These are phyloP conservation scores for Claviceps sp. DNA, from an alignment of 2,329 filamentous ascomycete genomes.

Conservation along the genomic window DNA sequence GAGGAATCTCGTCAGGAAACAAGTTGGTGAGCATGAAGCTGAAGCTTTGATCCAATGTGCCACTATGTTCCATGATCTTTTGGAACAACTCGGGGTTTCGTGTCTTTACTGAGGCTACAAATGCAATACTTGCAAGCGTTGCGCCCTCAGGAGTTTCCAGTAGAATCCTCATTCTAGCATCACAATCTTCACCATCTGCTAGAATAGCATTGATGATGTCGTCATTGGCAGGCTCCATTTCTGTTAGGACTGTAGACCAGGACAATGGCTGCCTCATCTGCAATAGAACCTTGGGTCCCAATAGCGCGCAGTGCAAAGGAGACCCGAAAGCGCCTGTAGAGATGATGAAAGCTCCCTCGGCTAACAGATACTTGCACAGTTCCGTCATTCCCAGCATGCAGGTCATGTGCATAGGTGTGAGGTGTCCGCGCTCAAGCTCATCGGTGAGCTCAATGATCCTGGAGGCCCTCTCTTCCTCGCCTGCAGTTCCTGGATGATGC, in stretches of 20 bases:
- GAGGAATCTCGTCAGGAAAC: not conserved
- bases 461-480: conserved; percentile 8
- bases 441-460: conserved; percentile 17
- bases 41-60: not conserved
- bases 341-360: conserved; percentile 11
- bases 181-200: not conserved
- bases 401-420: conserved; percentile 21
- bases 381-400: conserved; percentile 18
- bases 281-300: conserved; percentile 16
- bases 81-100: conserved; percentile 1
- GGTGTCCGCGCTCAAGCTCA: conserved; percentile 13
- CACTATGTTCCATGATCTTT: not conserved
- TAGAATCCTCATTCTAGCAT: conserved; percentile 7
- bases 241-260: conserved; percentile 1
- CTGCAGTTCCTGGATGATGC: conserved; percentile 6
- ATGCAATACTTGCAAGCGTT: conserved; percentile 1
- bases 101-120: conserved; percentile 1
- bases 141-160: not conserved
- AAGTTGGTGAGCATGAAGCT: not conserved
- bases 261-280: conserved; percentile 7
- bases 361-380: conserved; percentile 16
- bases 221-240: not conserved
- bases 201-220: not conserved
- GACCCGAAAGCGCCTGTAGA: conserved; percentile 14
- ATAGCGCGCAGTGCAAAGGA: conserved; percentile 21